Percentiles rank a stretch among this genome's conserved stretches.
These are phyloP conservation scores for Russula brevipes DNA, from an alignment of 768 basidiomycete genomes.

Conservation along the genomic window DNA sequence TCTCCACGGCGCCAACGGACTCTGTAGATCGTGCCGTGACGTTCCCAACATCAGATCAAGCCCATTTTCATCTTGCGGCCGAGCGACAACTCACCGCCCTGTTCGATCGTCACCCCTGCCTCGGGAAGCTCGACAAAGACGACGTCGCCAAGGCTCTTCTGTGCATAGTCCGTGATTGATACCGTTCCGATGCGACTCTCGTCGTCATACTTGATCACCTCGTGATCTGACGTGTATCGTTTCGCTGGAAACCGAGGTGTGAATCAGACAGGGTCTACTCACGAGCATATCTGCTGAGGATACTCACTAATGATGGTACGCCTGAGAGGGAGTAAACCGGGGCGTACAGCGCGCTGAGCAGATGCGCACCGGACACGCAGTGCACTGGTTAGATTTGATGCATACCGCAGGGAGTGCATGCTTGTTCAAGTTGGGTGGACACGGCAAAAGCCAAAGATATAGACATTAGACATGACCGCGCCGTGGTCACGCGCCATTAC, in stretches of 20 bases:
- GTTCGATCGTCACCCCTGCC: constrained; percentile 52
- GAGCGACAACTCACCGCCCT: constrained; percentile 60
- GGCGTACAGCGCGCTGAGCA: constrained; percentile 27
- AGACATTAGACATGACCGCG: no score
- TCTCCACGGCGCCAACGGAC: constrained; percentile 87
- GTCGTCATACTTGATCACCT: constrained; percentile 77
- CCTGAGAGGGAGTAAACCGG: constrained; percentile 32
- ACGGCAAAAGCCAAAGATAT: neutral
- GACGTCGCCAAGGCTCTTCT: constrained; percentile 88
- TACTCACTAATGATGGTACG: constrained; percentile 61
- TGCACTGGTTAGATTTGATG: constrained; percentile 28
- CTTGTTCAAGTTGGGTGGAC: neutral
- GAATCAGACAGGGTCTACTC: neutral
- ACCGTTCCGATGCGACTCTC: constrained; percentile 71
- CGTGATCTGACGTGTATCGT: constrained; percentile 84
- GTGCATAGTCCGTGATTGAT: constrained; percentile 88
- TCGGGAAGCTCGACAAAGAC: constrained; percentile 91
- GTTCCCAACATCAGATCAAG: neutral
- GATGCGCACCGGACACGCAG: constrained; percentile 28
- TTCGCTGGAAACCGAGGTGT: constrained; percentile 44
- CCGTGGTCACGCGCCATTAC: constrained; percentile 6
- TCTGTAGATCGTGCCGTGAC: constrained; percentile 35
- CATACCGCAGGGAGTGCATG: constrained; percentile 31
- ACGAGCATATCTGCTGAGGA: neutral
- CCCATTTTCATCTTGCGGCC: neutral